Conservation (phyloP, 441 rosid genomes). For the Pelargonium australe region DNA sequence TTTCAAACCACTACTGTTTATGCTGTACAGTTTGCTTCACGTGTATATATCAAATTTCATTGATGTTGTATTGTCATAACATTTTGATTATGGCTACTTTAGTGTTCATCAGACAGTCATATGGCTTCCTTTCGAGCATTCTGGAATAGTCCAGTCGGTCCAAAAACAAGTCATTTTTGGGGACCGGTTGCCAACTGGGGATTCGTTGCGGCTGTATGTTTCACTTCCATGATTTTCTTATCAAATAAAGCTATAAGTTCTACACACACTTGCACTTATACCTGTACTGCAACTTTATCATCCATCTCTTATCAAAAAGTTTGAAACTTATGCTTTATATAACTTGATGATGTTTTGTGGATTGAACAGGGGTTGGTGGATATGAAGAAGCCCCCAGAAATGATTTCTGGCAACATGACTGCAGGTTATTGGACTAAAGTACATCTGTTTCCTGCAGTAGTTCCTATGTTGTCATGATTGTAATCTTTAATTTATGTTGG, state of each 20-base stretch:
- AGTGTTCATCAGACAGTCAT: background rate
- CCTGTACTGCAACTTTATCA: background rate
- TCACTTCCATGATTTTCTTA: slow-evolving; percentile 14
- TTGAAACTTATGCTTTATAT: background rate
- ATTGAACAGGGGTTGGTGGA: slow-evolving; percentile 73
- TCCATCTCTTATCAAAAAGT: slow-evolving; percentile 1
- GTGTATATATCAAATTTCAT: background rate
- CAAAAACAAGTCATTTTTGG: slow-evolving; percentile 95
- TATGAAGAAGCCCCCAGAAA: slow-evolving; percentile 86
- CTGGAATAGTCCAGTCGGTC: slow-evolving; percentile 91
- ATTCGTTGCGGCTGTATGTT: slow-evolving; percentile 71
- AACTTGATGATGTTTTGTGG: slow-evolving; percentile 15
- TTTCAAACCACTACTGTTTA: background rate
- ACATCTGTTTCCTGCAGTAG: slow-evolving; percentile 1
- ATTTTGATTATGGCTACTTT: background rate
- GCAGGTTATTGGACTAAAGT: slow-evolving; percentile 37
- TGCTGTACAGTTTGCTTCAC: background rate
- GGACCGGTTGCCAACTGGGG: slow-evolving; percentile 99
- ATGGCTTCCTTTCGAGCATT: slow-evolving; percentile 65
- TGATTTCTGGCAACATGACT: slow-evolving; percentile 93
- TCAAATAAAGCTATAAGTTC: background rate
- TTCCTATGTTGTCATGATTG: slow-evolving; percentile 6
- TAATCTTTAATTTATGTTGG: slow-evolving; percentile 4
- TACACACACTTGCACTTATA: background rate
- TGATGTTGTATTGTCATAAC: background rate